Percentiles rank a stretch among this genome's conserved stretches.
Evolutionary conservation across 139 green algal species (phyloP).

Genomic region (Raphidocelis subcapitata): DNA sequence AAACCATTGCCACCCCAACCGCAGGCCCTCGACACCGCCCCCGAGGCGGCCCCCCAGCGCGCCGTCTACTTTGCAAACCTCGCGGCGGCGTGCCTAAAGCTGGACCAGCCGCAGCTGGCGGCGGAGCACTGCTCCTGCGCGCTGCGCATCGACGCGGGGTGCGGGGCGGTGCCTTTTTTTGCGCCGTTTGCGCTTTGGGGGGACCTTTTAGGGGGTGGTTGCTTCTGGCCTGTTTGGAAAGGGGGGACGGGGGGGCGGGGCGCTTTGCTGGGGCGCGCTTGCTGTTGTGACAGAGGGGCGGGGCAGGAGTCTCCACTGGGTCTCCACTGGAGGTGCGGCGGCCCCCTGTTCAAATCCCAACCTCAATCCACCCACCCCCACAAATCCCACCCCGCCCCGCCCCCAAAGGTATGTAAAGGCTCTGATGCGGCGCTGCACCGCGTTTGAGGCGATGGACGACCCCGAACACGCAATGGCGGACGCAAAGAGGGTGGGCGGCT

Average conservation of each 20-base stretch:
- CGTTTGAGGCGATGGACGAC: conserved; percentile 82
- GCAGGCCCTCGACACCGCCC: conserved; percentile 30
- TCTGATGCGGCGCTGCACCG: conserved; percentile 65
- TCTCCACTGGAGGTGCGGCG: no score
- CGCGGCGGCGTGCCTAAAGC: conserved; percentile 68
- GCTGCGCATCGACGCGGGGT: conserved; percentile 35
- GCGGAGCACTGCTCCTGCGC: conserved; percentile 52
- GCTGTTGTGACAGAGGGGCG: no score
- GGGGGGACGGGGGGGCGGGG: not conserved
- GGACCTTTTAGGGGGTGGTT: not conserved
- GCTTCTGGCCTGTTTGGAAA: conserved; percentile 23
- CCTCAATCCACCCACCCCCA: no score
- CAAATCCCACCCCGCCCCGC: no score
- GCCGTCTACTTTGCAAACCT: conserved; percentile 75
- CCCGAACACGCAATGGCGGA: conserved; percentile 80
- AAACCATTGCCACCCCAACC: not conserved
- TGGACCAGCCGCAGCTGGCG: conserved; percentile 45
- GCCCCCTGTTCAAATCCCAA: no score
- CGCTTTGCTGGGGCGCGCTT: no score
- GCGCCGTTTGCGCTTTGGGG: not conserved
- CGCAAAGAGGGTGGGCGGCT: conserved; percentile 43
- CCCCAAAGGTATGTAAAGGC: conserved; percentile 73
- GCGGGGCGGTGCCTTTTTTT: conserved; percentile 25
- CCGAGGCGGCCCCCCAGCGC: conserved; percentile 36
- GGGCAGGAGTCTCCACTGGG: no score